Evolutionary conservation across 768 basidiomycete genomes (phyloP).

Genomic region (Daedaleopsis nitida): DNA sequence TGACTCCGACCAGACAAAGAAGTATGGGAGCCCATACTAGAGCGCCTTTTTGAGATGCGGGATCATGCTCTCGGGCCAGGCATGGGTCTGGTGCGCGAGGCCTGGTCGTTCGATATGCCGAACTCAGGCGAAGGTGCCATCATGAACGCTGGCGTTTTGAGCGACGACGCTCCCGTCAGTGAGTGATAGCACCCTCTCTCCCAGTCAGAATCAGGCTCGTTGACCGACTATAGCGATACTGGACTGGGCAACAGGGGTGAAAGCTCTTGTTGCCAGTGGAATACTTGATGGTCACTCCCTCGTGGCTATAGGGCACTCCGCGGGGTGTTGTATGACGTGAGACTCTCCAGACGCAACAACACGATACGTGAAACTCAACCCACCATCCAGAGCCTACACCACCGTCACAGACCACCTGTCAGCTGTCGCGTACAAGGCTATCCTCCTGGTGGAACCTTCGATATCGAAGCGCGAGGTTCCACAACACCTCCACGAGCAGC

Average conservation of each 20-base stretch:
- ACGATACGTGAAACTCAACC: background rate
- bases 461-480: conserved; percentile 39
- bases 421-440: conserved; percentile 17
- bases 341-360: no score
- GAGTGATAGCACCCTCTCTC: conserved; percentile 20
- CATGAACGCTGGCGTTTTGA: conserved; percentile 40
- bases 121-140: conserved; percentile 52
- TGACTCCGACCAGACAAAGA: conserved; percentile 49
- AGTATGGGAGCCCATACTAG: conserved; percentile 53
- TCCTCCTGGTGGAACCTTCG: conserved; percentile 50
- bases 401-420: background rate
- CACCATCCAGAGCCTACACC: background rate
- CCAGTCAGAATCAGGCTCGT: background rate
- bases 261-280: no score
- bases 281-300: no score
- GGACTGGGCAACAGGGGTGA: no score
- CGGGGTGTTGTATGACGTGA: no score
- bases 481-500: conserved; percentile 28
- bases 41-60: conserved; percentile 38
- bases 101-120: conserved; percentile 54
- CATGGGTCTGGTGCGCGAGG: conserved; percentile 39
- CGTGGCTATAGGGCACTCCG: no score
- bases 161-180: conserved; percentile 38
- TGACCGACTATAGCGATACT: no score
- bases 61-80: conserved; percentile 8